Percentiles rank a stretch among this genome's conserved stretches.
Evolutionary conservation across 2,329 filamentous ascomycete species (phyloP).

Genomic region (Stromatinia cepivora): DNA sequence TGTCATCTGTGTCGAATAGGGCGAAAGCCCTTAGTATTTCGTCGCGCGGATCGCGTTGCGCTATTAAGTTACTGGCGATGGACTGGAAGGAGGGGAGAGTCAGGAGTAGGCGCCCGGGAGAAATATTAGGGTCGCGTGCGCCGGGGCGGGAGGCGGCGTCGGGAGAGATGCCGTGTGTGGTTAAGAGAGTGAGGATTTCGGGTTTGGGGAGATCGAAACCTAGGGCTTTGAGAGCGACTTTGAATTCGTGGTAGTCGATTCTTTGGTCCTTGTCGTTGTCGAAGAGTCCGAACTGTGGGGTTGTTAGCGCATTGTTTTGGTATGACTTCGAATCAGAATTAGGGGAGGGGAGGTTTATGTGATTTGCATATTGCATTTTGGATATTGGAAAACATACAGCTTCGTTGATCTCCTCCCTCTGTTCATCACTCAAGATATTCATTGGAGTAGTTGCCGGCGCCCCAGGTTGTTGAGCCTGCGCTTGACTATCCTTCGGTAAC

Average conservation of each 20-base stretch:
- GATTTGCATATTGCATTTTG: not conserved
- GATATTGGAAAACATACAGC: slow-evolving; percentile 61
- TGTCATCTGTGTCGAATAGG: slow-evolving; percentile 89
- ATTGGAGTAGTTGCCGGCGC: slow-evolving; percentile 30
- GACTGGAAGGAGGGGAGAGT: slow-evolving; percentile 71
- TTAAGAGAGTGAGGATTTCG: slow-evolving; percentile 79
- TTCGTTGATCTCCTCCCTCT: slow-evolving; percentile 90
- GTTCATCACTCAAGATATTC: slow-evolving; percentile 72
- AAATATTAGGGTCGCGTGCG: slow-evolving; percentile 54
- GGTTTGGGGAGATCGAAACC: slow-evolving; percentile 89
- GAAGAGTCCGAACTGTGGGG: slow-evolving; percentile 80
- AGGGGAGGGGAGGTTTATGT: not conserved
- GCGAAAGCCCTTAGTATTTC: slow-evolving; percentile 90
- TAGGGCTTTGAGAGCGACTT: slow-evolving; percentile 91
- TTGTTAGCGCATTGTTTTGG: slow-evolving; percentile 10
- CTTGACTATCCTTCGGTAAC: slow-evolving; percentile 29
- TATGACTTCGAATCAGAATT: slow-evolving; percentile 11
- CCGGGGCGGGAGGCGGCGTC: slow-evolving; percentile 47
- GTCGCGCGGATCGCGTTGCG: slow-evolving; percentile 80
- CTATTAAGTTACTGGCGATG: slow-evolving; percentile 77
- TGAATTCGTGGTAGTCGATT: slow-evolving; percentile 97
- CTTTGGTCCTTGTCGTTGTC: slow-evolving; percentile 92
- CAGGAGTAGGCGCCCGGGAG: slow-evolving; percentile 61
- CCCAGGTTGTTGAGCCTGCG: slow-evolving; percentile 23
- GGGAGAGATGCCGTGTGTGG: slow-evolving; percentile 69